Evolutionary conservation across 225 moss, liverwort and hornwort genomes (phyloP), one percentile per base, ranked within the genome.

Genomic region (Thuidium tamariscinum): DNA sequence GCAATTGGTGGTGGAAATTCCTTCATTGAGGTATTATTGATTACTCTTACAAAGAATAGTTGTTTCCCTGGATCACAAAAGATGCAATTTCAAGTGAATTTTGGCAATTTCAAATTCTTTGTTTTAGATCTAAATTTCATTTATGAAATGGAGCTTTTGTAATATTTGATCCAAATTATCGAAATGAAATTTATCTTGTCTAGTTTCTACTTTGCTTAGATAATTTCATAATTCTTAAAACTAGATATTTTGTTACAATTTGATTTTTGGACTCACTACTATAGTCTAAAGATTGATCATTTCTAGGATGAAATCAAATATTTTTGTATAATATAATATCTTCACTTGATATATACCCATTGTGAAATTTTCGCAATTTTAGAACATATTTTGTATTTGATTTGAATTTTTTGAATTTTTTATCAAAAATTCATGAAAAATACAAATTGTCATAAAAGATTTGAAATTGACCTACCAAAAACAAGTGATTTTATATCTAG

Each of bases 1-100:
- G 15, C 0, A 15, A 0, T 5, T 70, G 3, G 5, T 15, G 3
- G 8, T 41, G 42, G 39, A 69, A 5, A 26, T 69, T 69, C 25
- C 8, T 25, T 41, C 15, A 69, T 41, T 41, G 15, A 25, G 3
- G 15, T 14, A 26, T 25, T 14, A 69, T 15, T 25, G 41, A 37
- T 14, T 69, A 4, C 15, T 69, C 5, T 41, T 41, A 25, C 7
- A 8, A 26, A 69, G 14, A 8, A 25, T 14, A 2, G 8, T 4
- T 41, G 26, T 41, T 4, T 9, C 15, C 1, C 8, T 1, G 0
- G 0, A 70, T 42, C 5, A 42, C 16, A 26, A 69, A 41, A 41
- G 2, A 69, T 5, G 15, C 10, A 44, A 15, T 16, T 18, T 30
- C 29, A 16, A 72, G 7, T 10, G 17, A 72, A 72, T 17, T 29